Percentiles rank a stretch among this genome's conserved stretches.
Evolutionary conservation across 2,329 filamentous ascomycete genomes (phyloP).

Genomic region (Colletotrichum liaoningense): DNA sequence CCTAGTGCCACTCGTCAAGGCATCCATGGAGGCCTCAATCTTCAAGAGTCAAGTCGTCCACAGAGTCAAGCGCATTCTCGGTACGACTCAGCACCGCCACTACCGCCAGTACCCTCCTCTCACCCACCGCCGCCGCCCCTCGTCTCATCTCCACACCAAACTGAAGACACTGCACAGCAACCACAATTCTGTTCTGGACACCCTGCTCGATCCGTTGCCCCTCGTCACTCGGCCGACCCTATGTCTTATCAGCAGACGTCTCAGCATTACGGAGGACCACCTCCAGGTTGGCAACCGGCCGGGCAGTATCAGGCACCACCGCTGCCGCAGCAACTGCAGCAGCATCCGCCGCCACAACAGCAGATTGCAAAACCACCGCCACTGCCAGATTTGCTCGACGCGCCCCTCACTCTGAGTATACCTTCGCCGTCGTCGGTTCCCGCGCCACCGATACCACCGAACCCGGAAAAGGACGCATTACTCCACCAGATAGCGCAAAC

Average conservation of each 20-base stretch:
- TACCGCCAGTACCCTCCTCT: constrained; percentile 46
- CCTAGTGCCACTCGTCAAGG: constrained; percentile 42
- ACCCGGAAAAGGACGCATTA: constrained; percentile 93
- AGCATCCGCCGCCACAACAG: constrained; percentile 45
- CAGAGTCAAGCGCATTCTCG: constrained; percentile 46
- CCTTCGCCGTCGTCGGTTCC: constrained; percentile 63
- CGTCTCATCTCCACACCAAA: constrained; percentile 18
- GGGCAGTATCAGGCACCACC: constrained; percentile 36
- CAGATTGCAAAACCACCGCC: constrained; percentile 46
- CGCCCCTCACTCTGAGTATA: constrained; percentile 63
- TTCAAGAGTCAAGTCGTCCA: constrained; percentile 24
- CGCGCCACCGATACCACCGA: constrained; percentile 90
- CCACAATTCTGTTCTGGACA: constrained; percentile 19
- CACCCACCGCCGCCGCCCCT: background rate
- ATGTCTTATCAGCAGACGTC: constrained; percentile 36
- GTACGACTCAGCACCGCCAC: constrained; percentile 60
- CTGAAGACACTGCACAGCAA: constrained; percentile 29
- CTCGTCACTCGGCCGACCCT: constrained; percentile 39
- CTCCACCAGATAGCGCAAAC: constrained; percentile 79
- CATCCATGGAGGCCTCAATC: constrained; percentile 37
- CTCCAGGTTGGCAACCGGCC: constrained; percentile 36
- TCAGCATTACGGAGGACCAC: constrained; percentile 12
- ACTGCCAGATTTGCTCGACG: constrained; percentile 67
- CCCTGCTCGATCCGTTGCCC: constrained; percentile 31
- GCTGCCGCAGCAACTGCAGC: constrained; percentile 40